Conservation (phyloP, 345 rosid genomes). For the Zanthoxylum bungeanum region DNA sequence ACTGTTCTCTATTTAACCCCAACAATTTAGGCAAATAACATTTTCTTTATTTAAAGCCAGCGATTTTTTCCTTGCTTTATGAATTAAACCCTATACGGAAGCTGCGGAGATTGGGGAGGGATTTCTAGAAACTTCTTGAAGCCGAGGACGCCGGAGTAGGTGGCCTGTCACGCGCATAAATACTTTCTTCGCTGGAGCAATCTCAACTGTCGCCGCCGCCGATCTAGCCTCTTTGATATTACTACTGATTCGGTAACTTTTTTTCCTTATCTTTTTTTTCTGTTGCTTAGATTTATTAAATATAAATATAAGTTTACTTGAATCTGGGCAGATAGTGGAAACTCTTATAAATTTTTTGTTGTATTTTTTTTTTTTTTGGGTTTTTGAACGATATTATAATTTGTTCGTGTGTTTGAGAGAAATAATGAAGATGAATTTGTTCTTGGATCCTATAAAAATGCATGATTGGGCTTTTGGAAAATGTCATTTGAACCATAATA, state of each 20-base stretch:
- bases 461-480: not conserved
- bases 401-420: no score
- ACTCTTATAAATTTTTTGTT: not conserved
- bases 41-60: no score
- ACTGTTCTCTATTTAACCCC: no score
- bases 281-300: not conserved
- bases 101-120: conserved; percentile 98
- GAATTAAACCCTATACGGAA: no score
- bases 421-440: no score
- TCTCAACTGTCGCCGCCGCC: conserved; percentile 87
- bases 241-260: conserved; percentile 68
- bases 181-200: conserved; percentile 76
- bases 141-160: conserved; percentile 87
- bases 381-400: no score
- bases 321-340: not conserved
- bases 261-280: not conserved
- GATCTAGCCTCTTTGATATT: conserved; percentile 89
- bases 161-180: conserved; percentile 97
- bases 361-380: not conserved
- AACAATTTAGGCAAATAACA: no score
- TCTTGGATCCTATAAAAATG: no score
- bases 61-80: no score
- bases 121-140: conserved; percentile 85
- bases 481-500: conserved; percentile 8
- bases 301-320: not conserved